phyloP scores from a whole-genome alignment of 2,329 filamentous ascomycete species.

The Lojkania enalia region DNA sequence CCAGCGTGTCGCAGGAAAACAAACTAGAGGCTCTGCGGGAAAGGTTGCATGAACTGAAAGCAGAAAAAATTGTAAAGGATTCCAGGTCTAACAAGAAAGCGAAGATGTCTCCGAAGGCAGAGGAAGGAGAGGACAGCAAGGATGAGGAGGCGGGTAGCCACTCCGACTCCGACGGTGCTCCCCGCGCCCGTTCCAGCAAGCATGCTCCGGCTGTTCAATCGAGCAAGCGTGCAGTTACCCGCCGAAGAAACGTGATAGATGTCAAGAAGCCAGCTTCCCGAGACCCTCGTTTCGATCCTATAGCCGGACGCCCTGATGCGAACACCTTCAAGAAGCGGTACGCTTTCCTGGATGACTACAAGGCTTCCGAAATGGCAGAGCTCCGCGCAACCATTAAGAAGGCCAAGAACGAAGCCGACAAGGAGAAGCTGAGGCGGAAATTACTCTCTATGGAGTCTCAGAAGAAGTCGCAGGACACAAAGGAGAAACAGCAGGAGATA shows the following conservation, averaged over 20 bases:
- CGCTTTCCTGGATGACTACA: conserved; percentile 84
- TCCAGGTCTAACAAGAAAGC: conserved; percentile 26
- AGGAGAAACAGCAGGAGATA: conserved; percentile 70
- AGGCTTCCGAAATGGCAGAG: conserved; percentile 77
- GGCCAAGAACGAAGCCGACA: conserved; percentile 66
- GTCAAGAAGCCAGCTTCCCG: conserved; percentile 63
- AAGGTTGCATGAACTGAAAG: conserved; percentile 49
- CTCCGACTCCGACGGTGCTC: conserved; percentile 39
- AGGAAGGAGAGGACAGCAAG: conserved; percentile 19
- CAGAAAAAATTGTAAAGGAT: conserved; percentile 37
- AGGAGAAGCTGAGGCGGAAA: conserved; percentile 71
- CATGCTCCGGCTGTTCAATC: conserved; percentile 85
- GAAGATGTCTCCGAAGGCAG: conserved; percentile 13
- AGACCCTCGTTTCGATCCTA: conserved; percentile 85
- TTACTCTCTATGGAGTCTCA: conserved; percentile 79
- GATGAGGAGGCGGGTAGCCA: conserved; percentile 36
- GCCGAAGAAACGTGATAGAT: conserved; percentile 73
- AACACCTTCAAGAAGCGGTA: conserved; percentile 72
- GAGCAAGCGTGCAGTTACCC: conserved; percentile 80
- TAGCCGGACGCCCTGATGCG: conserved; percentile 60
- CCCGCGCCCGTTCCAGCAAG: conserved; percentile 67
- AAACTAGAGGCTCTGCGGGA: conserved; percentile 52
- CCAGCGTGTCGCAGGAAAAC: conserved; percentile 47
- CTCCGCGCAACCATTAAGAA: conserved; percentile 69
- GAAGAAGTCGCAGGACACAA: conserved; percentile 69